These are phyloP conservation scores for Coniochaeta prunicola DNA, from an alignment of 2,329 filamentous ascomycete species.

Conservation along the genomic window DNA sequence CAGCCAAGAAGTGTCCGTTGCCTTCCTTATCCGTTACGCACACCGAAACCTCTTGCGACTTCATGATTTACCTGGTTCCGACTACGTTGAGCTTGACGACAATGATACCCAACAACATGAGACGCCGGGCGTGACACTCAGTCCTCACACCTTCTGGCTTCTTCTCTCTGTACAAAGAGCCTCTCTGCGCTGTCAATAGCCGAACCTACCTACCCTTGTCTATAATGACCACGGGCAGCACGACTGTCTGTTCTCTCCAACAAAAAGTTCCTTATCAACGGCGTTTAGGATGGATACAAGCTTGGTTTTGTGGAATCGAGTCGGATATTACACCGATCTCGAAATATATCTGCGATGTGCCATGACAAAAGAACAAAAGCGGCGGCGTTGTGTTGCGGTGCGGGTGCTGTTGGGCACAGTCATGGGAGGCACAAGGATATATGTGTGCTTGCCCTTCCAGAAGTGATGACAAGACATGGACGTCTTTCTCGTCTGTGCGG, in stretches of 20 bases:
- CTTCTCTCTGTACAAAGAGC: neutral
- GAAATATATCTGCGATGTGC: neutral
- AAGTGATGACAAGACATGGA: too few relatives aligned
- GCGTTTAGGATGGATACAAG: neutral
- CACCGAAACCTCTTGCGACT: neutral
- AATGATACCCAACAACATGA: slow-evolving; percentile 2
- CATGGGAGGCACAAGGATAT: neutral
- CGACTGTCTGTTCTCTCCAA: neutral
- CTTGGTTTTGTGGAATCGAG: neutral
- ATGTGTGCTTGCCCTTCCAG: too few relatives aligned
- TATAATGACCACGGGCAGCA: neutral
- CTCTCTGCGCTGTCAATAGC: neutral
- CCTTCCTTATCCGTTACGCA: neutral
- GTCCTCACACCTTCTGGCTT: neutral
- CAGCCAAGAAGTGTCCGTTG: neutral
- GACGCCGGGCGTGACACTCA: neutral
- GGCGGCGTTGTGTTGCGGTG: neutral
- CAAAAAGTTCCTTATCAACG: neutral
- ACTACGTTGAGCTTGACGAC: neutral
- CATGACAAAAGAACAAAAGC: neutral
- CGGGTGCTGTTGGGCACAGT: neutral
- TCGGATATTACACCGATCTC: neutral
- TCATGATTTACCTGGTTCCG: neutral
- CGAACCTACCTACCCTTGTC: neutral
- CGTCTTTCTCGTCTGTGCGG: too few relatives aligned